A percentile compares a stretch with the other conserved stretches of the same genome.
Evolutionary conservation across 2,329 filamentous ascomycete genomes (phyloP).

Genomic region (Chrysoporthe austroafricana): DNA sequence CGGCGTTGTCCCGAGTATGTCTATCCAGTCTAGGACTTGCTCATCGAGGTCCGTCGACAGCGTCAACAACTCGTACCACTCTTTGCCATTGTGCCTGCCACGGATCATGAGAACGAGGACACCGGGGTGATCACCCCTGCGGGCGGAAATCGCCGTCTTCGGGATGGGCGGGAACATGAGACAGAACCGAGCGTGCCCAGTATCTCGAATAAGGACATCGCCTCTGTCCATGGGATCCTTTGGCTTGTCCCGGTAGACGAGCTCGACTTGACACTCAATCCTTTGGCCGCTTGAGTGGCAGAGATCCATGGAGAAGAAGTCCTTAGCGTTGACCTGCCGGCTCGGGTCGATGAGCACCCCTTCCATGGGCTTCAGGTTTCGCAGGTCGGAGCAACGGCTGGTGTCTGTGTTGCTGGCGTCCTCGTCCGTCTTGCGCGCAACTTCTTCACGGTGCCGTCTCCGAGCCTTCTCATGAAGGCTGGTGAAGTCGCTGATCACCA

Average conservation of each 20-base stretch:
- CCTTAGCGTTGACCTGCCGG: conserved; percentile 85
- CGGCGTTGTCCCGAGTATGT: conserved; percentile 67
- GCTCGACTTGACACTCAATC: conserved; percentile 84
- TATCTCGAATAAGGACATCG: conserved; percentile 90
- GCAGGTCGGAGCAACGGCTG: conserved; percentile 76
- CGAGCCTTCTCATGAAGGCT: conserved; percentile 76
- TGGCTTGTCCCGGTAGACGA: conserved; percentile 82
- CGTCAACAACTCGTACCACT: conserved; percentile 86
- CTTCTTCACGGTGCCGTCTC: conserved; percentile 64
- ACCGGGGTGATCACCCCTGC: conserved; percentile 69
- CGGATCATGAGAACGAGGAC: conserved; percentile 88
- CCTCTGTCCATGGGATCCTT: conserved; percentile 69
- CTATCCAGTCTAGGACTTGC: conserved; percentile 82
- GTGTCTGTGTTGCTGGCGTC: conserved; percentile 84
- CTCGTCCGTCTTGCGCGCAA: conserved; percentile 78
- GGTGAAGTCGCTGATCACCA: conserved; percentile 67
- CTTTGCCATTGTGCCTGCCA: conserved; percentile 64
- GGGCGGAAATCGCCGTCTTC: conserved; percentile 73
- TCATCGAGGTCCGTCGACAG: conserved; percentile 76
- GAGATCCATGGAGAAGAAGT: conserved; percentile 85
- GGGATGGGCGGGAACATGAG: conserved; percentile 91
- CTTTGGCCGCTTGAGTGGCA: conserved; percentile 88
- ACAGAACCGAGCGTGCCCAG: conserved; percentile 76
- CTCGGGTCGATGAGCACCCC: conserved; percentile 73
- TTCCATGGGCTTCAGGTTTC: conserved; percentile 72